A percentile compares a stretch with the other conserved stretches of the same genome.
Conservation (phyloP, 805 yeast genomes). For the Starmera pachycereana region DNA sequence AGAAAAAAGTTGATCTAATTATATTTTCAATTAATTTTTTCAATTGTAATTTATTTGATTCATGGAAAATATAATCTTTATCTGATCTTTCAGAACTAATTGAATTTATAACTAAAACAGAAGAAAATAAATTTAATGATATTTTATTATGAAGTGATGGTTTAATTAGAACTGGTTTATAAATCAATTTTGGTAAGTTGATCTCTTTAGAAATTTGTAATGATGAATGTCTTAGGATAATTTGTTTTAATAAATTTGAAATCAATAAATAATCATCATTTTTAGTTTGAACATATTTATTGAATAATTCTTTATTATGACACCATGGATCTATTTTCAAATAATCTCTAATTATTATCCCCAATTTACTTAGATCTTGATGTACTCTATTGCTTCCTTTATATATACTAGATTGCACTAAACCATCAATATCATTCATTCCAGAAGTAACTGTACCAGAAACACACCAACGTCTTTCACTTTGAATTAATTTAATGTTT, state of each 20-base stretch:
- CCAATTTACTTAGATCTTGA: slow-evolving; percentile 45
- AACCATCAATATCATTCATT: slow-evolving; percentile 19
- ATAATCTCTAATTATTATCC: slow-evolving; percentile 40
- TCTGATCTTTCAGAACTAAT: slow-evolving; percentile 62
- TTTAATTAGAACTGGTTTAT: slow-evolving; percentile 43
- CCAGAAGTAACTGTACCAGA: slow-evolving; percentile 75
- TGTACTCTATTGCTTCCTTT: slow-evolving; percentile 3
- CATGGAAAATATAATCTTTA: slow-evolving; percentile 63
- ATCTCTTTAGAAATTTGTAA: slow-evolving; percentile 46
- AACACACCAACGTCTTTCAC: slow-evolving; percentile 64
- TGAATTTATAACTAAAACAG: slow-evolving; percentile 63
- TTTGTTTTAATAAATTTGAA: slow-evolving; percentile 29
- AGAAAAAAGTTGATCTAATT: slow-evolving; percentile 59
- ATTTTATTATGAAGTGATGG: slow-evolving; percentile 56
- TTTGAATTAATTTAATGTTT: slow-evolving; percentile 35
- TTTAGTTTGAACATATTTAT: slow-evolving; percentile 22
- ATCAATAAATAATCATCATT: slow-evolving; percentile 34
- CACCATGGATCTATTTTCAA: slow-evolving; percentile 51
- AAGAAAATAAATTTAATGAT: slow-evolving; percentile 52
- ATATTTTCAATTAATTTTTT: slow-evolving; percentile 48
- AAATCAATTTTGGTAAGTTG: slow-evolving; percentile 46
- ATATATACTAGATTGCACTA: no score
- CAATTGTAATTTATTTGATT: slow-evolving; percentile 41
- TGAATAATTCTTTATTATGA: slow-evolving; percentile 38
- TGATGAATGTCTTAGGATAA: slow-evolving; percentile 48